Base-by-base conservation (phyloP, 2,329 filamentous ascomycete genomes). In the Verruconis gallopava region DNA sequence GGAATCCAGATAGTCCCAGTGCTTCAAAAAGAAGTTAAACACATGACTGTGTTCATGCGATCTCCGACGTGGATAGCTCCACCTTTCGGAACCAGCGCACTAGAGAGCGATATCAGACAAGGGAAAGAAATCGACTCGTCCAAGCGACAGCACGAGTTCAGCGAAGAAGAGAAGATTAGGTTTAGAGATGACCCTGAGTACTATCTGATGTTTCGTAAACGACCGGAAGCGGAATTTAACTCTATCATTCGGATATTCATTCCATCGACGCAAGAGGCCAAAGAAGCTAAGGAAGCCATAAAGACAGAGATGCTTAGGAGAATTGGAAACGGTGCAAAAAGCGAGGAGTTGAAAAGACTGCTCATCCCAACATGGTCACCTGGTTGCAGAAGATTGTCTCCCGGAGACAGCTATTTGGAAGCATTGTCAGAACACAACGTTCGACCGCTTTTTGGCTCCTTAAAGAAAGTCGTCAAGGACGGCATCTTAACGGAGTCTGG, bases 51-150 rank as follows among this genome's bases (percentile, higher is more conserved):
- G 54, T 82, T 80, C 47, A 74, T 70, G 1, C 64, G 79, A 6
- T 77, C 72, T 48, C 69, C 64, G 21, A 82, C 78, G 0, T 84
- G 79, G 79, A 74, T 83, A 69, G 22, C 66, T 76, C 0, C 75
- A 2, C 25, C 25, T 9, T 30, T 30, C 25, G 25, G 25, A n/a
- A 30, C 25, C 6, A 9, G 9, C n/a, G 25, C 25, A n/a, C 25
- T 30, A n/a, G 25, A 30, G 9, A 9, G 9, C 9, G 25, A 30
- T n/a, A 30, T 30, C 25, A 52, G 58, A 2, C 54, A 58, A 48
- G 58, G 63, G 13, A 51, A 67, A 17, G 57, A 67, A 44, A n/a
- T 30, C 25, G 25, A 30, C 25, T 30, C 25, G 6, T 30, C 25
- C 9, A 30, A 30, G n/a, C 25, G 25, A n/a, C 57, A 68, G 45